These are phyloP conservation scores for Thalassiosira mediterranea DNA, from an alignment of 352 stramenopile genomes.

Conservation along the genomic window DNA sequence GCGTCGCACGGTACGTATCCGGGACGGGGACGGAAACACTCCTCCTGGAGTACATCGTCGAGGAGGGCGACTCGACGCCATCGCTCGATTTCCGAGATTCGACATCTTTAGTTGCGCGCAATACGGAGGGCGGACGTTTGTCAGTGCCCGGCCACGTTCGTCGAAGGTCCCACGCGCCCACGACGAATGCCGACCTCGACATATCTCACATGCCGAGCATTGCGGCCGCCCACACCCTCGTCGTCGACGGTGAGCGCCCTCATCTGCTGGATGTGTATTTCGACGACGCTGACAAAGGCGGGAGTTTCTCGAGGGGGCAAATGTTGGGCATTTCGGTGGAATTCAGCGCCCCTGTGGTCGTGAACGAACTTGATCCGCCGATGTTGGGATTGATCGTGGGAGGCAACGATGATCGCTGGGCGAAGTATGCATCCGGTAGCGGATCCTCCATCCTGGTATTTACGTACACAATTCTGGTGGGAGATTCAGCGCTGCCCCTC, in stretches of 20 bases:
- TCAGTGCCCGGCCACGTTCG: constrained; percentile 42
- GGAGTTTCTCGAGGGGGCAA: constrained; percentile 34
- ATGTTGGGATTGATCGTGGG: constrained; percentile 44
- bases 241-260: constrained; percentile 43
- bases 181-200: constrained; percentile 45
- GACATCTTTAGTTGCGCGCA: constrained; percentile 40
- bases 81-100: constrained; percentile 41
- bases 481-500: constrained; percentile 32
- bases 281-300: constrained; percentile 28
- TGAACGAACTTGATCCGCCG: constrained; percentile 27
- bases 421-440: constrained; percentile 50
- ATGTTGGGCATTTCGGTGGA: constrained; percentile 42
- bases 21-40: constrained; percentile 47
- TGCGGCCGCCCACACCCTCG: constrained; percentile 25
- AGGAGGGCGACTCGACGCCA: constrained; percentile 37
- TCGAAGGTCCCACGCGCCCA: constrained; percentile 34
- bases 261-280: constrained; percentile 40
- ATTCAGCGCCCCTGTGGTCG: constrained; percentile 51
- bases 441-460: constrained; percentile 43
- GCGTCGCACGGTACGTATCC: constrained; percentile 44
- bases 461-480: constrained; percentile 37
- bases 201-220: constrained; percentile 35
- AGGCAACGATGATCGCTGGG: constrained; percentile 45
- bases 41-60: constrained; percentile 53
- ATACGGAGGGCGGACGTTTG: constrained; percentile 49